Evolutionary conservation across 345 rosid species (phyloP).

Genomic region (Excoecaria agallocha): DNA sequence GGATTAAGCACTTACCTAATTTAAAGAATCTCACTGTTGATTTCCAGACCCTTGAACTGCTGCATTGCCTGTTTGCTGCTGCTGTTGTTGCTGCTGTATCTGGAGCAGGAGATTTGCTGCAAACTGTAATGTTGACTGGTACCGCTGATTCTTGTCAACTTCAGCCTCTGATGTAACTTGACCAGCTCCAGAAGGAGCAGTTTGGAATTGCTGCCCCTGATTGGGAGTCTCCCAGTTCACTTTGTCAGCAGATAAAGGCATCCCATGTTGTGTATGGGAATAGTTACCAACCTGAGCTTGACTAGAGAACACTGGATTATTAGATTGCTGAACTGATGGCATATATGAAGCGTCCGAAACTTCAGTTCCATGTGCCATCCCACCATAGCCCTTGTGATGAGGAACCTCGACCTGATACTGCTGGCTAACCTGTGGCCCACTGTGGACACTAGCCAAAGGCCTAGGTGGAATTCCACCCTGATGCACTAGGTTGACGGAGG

Average conservation of each 20-base stretch:
- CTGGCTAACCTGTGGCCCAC: constrained; percentile 53
- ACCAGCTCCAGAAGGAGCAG: constrained; percentile 46
- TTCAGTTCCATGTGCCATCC: constrained; percentile 44
- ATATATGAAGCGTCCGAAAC: constrained; percentile 38
- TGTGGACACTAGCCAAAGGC: constrained; percentile 46
- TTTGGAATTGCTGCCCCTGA: constrained; percentile 55
- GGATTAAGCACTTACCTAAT: constrained; percentile 17
- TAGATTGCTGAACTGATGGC: constrained; percentile 43
- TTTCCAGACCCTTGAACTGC: constrained; percentile 26
- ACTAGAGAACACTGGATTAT: constrained; percentile 35
- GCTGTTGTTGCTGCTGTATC: constrained; percentile 79
- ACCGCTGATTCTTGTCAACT: constrained; percentile 78
- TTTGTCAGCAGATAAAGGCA: constrained; percentile 42
- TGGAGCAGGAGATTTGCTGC: constrained; percentile 92
- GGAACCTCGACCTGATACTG: constrained; percentile 55
- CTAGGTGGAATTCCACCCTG: constrained; percentile 41
- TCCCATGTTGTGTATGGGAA: constrained; percentile 44
- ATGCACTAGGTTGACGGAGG: constrained; percentile 46
- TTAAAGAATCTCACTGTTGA: constrained; percentile 28
- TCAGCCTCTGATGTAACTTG: constrained; percentile 54
- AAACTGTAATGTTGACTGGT: constrained; percentile 87
- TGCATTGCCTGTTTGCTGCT: constrained; percentile 36
- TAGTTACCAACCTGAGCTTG: constrained; percentile 47
- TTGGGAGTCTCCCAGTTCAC: constrained; percentile 42
- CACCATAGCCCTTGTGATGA: constrained; percentile 45